A percentile compares a stretch with the other conserved stretches of the same genome.
phyloP scores from a whole-genome alignment of 2,329 filamentous ascomycete genomes.

The Davidsoniella neocaledoniae region DNA sequence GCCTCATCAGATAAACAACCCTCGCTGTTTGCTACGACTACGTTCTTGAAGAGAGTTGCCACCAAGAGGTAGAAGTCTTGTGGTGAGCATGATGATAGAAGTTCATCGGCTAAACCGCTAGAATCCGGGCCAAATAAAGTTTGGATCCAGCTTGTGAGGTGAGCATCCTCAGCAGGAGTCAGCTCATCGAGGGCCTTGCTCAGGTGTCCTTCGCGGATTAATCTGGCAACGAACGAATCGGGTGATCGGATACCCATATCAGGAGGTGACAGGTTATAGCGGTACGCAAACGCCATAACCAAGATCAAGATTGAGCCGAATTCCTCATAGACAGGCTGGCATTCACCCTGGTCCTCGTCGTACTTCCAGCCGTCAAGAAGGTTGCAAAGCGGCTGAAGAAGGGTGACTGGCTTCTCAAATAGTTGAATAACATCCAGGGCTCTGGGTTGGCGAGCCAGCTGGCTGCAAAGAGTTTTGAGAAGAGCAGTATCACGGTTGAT shows the following conservation, averaged over 20 bases:
- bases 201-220: constrained; percentile 43
- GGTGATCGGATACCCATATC: constrained; percentile 45
- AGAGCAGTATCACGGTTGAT: constrained; percentile 61
- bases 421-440: constrained; percentile 60
- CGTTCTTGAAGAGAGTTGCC: constrained; percentile 61
- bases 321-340: constrained; percentile 68
- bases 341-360: constrained; percentile 64
- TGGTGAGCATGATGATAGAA: constrained; percentile 67
- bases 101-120: constrained; percentile 57
- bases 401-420: constrained; percentile 52
- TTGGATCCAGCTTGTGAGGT: constrained; percentile 58
- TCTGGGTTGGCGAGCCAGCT: constrained; percentile 55
- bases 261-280: constrained; percentile 47
- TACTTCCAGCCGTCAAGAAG: constrained; percentile 66
- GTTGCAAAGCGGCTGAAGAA: constrained; percentile 57
- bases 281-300: constrained; percentile 56
- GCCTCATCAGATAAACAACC: constrained; percentile 50
- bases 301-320: constrained; percentile 64
- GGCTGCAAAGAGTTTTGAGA: constrained; percentile 56
- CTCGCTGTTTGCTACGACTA: constrained; percentile 50
- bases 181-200: constrained; percentile 42
- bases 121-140: constrained; percentile 62
- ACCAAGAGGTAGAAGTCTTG: constrained; percentile 70
- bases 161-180: constrained; percentile 43
- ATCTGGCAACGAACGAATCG: constrained; percentile 51